Base-by-base conservation (phyloP, 2,329 filamentous ascomycete genomes). In the Fusarium guadeloupense region DNA sequence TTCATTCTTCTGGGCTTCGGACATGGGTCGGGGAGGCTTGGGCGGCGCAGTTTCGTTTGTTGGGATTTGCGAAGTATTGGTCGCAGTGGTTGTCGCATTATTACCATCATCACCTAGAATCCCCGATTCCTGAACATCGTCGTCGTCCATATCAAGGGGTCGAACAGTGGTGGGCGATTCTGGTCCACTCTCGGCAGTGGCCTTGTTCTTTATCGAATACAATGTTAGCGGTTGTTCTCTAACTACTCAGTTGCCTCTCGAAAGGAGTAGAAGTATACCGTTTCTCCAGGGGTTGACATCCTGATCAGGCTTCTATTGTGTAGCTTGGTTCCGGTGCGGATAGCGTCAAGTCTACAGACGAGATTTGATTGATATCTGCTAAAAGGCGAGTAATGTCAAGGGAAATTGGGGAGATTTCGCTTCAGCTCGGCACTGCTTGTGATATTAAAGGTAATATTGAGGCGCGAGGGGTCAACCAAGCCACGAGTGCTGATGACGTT, bases 11-110 rank as follows among this genome's bases (percentile, higher is more conserved):
- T 96, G 89, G 58, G 89, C 85, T 62, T 95, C 89, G 63, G 86
- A 91, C 70, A 92, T 71, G 40, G 94, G 94, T 55, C 93, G 87
- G 28, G 93, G 93, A 26, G 93, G 93, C 79, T 97, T 96, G 34
- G 90, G 84, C 12, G 93, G 93, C 20, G 89, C 77, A 17, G 69
- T 70, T 41, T 80, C 76, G 26, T 78, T 71, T 35, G 77, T 70
- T 21, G 78, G 68, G 16, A 71, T 45, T 28, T 70, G 54, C n/a
- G 67, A 48, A 12, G 69, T 69, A 38, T 73, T 56, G 33, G 71
- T 59, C 40, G 69, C 57, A 49, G 54, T 63, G 42, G 53, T 48
- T 44, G 65, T 71, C 51, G 67, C 70, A 42, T 68, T 62, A 26
- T 57, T 61, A 39, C 51, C 68, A 42, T 84, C 82, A 55, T 79